Base-by-base conservation (phyloP, 352 stramenopile genomes). In the Phytophthora idaei region DNA sequence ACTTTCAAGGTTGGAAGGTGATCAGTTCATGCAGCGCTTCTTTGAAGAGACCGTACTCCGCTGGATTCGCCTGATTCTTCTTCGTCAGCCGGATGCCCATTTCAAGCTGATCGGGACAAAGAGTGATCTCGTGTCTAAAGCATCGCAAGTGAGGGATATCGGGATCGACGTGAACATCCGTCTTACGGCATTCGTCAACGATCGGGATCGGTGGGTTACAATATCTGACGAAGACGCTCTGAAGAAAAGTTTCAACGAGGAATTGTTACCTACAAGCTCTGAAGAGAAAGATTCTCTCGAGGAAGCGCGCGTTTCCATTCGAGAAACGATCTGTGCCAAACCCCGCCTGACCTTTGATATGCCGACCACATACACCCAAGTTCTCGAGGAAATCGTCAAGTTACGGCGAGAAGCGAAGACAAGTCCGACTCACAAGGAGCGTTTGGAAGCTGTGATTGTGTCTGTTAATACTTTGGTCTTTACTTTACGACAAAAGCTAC, bases 91-190 rank as follows among this genome's bases (percentile, higher is more conserved):
- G 9, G 29, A 56, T n/a, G 65, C 65, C n/a, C 47, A 56, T n/a
- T 64, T 73, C 39, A 73, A 69, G 32, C 0, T 64, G 14, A 60
- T 69, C 27, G 58, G 65, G 27, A 69, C 65, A 14, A 63, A 69
- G 54, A 0, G 4, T 0, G 65, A 73, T 27, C 46, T 48, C 8
- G 28, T 60, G 17, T 21, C n/a, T 37, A 15, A 60, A 0, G 9
- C 11, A 15, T 3, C 27, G 15, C 28, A 50, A 28, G 6, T 46
- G 10, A 46, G 7, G 3, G 2, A 0, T 29, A 21, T 59, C 48
- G 5, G 0, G 1, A 53, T n/a, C 0, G 28, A 67, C 27, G 12
- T 69, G 25, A 47, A 60, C 0, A 25, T 4, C 41, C 59, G 46
- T 21, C 15, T 72, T 8, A 34, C 5, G 0, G 2, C 17, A 29